Conservation (phyloP, 768 basidiomycete species). For the Auricularia cornea region DNA sequence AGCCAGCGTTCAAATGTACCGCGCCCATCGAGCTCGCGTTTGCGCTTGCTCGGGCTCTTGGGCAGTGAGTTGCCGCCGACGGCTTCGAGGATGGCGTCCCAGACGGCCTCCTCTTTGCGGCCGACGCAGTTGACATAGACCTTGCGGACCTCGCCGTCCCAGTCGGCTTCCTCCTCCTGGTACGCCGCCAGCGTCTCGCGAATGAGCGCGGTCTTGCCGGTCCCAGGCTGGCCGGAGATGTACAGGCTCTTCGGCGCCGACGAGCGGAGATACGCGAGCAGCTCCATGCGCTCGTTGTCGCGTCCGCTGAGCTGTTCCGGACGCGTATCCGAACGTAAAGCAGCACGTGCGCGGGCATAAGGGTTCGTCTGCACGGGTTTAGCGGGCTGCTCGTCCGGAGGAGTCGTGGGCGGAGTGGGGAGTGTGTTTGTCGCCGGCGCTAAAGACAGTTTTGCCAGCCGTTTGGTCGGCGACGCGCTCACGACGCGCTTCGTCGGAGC, state of each 20-base stretch:
- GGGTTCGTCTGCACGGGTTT: not conserved
- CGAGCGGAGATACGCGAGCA: conserved; percentile 50
- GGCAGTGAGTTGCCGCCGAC: conserved; percentile 23
- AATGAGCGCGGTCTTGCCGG: conserved; percentile 84
- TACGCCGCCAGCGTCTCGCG: conserved; percentile 43
- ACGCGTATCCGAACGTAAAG: conserved; percentile 67
- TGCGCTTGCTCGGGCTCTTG: conserved; percentile 26
- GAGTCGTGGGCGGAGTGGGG: not conserved
- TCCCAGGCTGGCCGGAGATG: conserved; percentile 88
- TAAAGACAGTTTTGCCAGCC: not conserved
- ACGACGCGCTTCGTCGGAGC: too few relatives aligned
- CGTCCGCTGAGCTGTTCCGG: conserved; percentile 55
- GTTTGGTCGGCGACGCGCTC: not conserved
- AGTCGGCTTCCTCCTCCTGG: conserved; percentile 28
- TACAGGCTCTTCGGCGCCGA: conserved; percentile 53
- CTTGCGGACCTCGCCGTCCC: conserved; percentile 28
- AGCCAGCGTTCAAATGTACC: not conserved
- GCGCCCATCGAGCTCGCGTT: conserved; percentile 27
- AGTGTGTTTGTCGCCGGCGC: not conserved
- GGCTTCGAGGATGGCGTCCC: conserved; percentile 59
- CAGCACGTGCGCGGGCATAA: conserved; percentile 48
- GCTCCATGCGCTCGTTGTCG: conserved; percentile 47
- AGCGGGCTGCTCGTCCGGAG: not conserved
- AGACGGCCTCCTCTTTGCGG: conserved; percentile 46
- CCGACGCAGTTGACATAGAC: conserved; percentile 70